A percentile compares a stretch with the other conserved stretches of the same genome.
These are phyloP conservation scores for Oryza coarctata DNA, from an alignment of 176 grass and related monocot genomes.

Conservation along the genomic window DNA sequence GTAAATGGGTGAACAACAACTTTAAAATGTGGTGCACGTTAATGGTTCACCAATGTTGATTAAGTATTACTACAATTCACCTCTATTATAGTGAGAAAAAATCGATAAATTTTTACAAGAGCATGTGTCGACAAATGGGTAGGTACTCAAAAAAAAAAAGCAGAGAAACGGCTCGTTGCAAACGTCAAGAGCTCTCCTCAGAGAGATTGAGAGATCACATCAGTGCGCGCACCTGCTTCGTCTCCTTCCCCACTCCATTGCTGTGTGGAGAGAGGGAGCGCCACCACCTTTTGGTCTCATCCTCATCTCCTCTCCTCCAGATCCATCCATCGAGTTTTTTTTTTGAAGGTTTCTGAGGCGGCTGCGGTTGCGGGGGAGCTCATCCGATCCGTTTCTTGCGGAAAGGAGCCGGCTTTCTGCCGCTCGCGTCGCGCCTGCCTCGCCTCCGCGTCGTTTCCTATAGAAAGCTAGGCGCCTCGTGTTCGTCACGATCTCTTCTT, in stretches of 20 bases:
- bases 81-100: no score
- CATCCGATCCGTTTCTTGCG: background rate
- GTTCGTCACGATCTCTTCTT: background rate
- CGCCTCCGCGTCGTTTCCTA: background rate
- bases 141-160: no score
- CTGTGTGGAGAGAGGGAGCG: background rate
- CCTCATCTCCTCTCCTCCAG: background rate
- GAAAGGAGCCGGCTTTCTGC: slow-evolving; percentile 1
- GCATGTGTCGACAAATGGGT: no score
- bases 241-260: background rate
- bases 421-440: background rate
- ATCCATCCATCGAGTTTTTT: background rate
- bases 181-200: background rate
- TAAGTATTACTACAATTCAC: no score
- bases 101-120: no score
- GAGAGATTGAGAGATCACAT: background rate
- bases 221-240: background rate
- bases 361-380: background rate
- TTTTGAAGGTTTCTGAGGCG: background rate
- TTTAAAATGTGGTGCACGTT: no score
- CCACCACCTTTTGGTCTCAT: background rate
- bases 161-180: background rate
- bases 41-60: no score
- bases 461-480: slow-evolving; percentile 4
- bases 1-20: no score